Evolutionary conservation across 371 early-diverging fungal genomes (phyloP).

Genomic region (Conidiobolus incongruus): DNA sequence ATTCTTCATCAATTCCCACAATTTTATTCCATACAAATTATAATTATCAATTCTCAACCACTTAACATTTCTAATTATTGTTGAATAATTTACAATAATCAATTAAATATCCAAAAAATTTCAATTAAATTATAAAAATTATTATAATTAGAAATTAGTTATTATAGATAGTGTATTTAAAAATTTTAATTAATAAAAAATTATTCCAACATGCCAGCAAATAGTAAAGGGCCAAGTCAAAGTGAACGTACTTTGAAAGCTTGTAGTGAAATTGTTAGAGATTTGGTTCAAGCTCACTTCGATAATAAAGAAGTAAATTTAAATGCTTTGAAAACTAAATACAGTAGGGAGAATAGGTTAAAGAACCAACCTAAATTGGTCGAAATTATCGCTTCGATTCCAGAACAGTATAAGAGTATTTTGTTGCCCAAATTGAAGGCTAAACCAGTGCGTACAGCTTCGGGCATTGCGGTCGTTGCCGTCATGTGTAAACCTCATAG

Average conservation of each 20-base stretch:
- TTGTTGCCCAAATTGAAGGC: slow-evolving; percentile 82
- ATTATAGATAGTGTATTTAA: too few species aligned
- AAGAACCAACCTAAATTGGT: slow-evolving; percentile 83
- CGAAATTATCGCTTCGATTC: slow-evolving; percentile 98
- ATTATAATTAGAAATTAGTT: too few species aligned
- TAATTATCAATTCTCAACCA: too few species aligned
- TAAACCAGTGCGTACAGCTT: slow-evolving; percentile 97
- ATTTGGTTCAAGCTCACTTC: slow-evolving; percentile 47
- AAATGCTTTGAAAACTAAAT: slow-evolving; percentile 56
- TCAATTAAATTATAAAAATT: too few species aligned
- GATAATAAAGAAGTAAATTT: slow-evolving; percentile 64
- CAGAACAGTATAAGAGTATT: slow-evolving; percentile 71
- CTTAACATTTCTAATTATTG: too few species aligned
- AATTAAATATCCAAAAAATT: too few species aligned
- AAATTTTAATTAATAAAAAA: too few species aligned
- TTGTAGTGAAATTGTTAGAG: slow-evolving; percentile 77
- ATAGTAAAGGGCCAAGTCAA: not conserved
- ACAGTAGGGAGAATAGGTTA: slow-evolving; percentile 56
- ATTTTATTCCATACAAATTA: too few species aligned
- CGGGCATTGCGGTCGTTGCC: slow-evolving; percentile 98
- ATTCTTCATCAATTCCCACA: too few species aligned
- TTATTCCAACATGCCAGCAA: too few species aligned
- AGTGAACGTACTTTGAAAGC: slow-evolving; percentile 61
- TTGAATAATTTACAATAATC: too few species aligned
- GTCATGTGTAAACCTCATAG: slow-evolving; percentile 99